These are phyloP conservation scores for Colletotrichum sp. DNA, from an alignment of 2,329 filamentous ascomycete genomes.

Conservation along the genomic window DNA sequence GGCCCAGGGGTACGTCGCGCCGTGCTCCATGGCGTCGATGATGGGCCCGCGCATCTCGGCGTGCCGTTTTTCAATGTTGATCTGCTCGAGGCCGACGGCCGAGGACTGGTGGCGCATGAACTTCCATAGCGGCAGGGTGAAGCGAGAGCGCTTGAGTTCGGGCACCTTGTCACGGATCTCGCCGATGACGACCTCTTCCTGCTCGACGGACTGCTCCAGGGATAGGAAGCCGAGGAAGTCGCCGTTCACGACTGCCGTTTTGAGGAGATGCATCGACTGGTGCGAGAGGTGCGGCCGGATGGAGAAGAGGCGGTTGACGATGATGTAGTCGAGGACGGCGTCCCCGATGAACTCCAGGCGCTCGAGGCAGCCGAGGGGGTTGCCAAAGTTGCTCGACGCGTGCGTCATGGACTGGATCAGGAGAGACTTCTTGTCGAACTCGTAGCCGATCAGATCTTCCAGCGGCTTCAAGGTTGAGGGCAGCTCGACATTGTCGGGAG, in stretches of 20 bases:
- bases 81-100: conserved; percentile 53
- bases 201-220: conserved; percentile 55
- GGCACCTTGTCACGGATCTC: conserved; percentile 22
- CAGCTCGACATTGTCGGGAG: conserved; percentile 37
- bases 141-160: conserved; percentile 11
- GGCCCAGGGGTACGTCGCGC: conserved; percentile 76
- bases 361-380: conserved; percentile 61
- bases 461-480: conserved; percentile 52
- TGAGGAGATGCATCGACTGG: conserved; percentile 75
- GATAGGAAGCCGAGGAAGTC: conserved; percentile 80
- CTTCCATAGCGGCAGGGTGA: conserved; percentile 62
- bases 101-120: conserved; percentile 68
- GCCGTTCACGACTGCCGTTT: conserved; percentile 79
- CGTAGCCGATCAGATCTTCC: conserved; percentile 73
- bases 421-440: conserved; percentile 70
- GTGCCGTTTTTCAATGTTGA: conserved; percentile 50
- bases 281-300: conserved; percentile 46
- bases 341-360: conserved; percentile 90
- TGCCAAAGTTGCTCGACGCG: conserved; percentile 58
- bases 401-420: conserved; percentile 85
- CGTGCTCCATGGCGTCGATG: conserved; percentile 50
- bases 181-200: conserved; percentile 23
- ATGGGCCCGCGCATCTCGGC: conserved; percentile 54
- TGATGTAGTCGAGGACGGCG: conserved; percentile 78
- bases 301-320: conserved; percentile 67